Base-by-base conservation (phyloP, 768 basidiomycete species). In the Boletus pseudopeckii region DNA sequence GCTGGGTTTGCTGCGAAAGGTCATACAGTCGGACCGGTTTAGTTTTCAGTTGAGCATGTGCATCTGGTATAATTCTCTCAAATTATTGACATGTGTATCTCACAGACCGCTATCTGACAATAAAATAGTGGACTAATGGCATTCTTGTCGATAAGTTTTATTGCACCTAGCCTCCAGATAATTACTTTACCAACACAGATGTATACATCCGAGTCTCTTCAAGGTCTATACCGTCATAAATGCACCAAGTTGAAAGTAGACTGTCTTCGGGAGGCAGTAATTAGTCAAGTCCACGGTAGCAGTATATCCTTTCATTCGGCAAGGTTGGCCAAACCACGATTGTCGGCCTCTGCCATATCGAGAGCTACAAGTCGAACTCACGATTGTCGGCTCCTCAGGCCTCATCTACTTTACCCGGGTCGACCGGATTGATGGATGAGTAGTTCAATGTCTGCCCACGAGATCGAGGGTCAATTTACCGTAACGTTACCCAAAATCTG, bases 1-100 rank as follows among this genome's bases (percentile, higher is more conserved):
- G 61, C 61, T 1, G 48, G 44, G 5, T 5, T 37, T 17, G 58
- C 58, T 15, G 54, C 55, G 3, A 38, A 7, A 8, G 57, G 58
- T 4, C 17, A 60, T 6, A 52, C 8, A 3, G 5, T 57, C 36
- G 47, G 48, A 17, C 49, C 46, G 5, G 22, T 42, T 41, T 9
- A 28, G 8, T 28, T 28, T 26, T 28, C 30, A 54, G 3, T 53
- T 7, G 48, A 53, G 55, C 45, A 37, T 30, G 55, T 44, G 34
- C 36, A 48, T 45, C 28, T 24, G 8, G 9, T 40, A 18, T 36
- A 1, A 10, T 17, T 13, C 13, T 28, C 4, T 28, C 8, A 24
- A 5, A 8, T 22, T 10, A 24, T 9, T 44, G 26, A 50, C 7
- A 17, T n/a, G 36, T 33, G 14, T 38, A 17, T 51, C 26, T 33